phyloP scores from a whole-genome alignment of 441 rosid species.

The Gossypium davidsonii region DNA sequence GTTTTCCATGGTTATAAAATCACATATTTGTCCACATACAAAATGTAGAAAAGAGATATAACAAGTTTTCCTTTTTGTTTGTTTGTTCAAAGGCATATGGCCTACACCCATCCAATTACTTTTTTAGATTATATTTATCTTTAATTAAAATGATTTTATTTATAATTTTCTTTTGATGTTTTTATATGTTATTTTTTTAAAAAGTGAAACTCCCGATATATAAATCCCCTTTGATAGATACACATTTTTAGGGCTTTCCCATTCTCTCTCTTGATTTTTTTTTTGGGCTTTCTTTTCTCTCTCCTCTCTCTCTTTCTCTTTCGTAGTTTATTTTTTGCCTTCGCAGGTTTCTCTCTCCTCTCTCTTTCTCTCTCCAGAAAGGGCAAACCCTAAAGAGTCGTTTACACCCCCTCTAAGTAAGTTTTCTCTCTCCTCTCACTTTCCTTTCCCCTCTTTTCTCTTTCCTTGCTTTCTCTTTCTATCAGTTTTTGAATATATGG shows the following conservation, averaged over 20 bases:
- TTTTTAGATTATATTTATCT: too few species aligned
- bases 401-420: constrained; percentile 70
- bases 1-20: too few species aligned
- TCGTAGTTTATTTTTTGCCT: constrained; percentile 12
- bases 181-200: too few species aligned
- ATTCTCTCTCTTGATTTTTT: constrained; percentile 21
- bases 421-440: constrained; percentile 73
- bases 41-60: too few species aligned
- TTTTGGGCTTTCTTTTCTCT: constrained; percentile 26
- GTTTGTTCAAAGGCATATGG: too few species aligned
- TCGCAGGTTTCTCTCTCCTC: constrained; percentile 40
- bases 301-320: constrained; percentile 30
- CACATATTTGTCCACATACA: too few species aligned
- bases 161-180: too few species aligned
- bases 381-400: constrained; percentile 75
- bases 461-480: constrained; percentile 25
- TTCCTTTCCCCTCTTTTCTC: constrained; percentile 8
- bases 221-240: constrained; percentile 12
- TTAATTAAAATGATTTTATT: too few species aligned
- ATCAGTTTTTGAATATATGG: constrained; percentile 41
- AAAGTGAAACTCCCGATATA: not conserved
- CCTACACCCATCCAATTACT: too few species aligned
- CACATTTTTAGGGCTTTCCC: constrained; percentile 36
- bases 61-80: too few species aligned
- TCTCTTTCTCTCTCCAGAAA: constrained; percentile 61